A percentile compares a stretch with the other conserved stretches of the same genome.
Conservation (phyloP, 1,284 basidiomycete genomes). For the Ceratobasidium sp. region DNA sequence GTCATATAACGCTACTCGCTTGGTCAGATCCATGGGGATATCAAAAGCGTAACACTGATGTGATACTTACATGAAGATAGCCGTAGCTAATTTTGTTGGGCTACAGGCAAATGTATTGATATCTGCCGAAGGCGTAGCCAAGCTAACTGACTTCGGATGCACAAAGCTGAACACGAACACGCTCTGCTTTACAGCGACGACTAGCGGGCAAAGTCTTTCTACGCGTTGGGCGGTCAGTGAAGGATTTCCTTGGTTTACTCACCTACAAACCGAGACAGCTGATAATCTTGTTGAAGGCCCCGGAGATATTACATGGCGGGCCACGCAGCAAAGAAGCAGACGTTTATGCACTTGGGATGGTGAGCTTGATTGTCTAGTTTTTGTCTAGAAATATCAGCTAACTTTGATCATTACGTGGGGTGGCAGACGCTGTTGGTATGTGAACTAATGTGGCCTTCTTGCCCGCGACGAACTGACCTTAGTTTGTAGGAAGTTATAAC, state of each 20-base stretch:
- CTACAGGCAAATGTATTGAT: no score
- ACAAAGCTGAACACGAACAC: background rate
- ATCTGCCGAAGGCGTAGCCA: no score
- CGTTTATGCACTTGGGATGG: slow-evolving; percentile 26
- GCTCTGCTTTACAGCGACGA: background rate
- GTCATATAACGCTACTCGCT: background rate
- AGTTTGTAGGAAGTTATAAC: background rate
- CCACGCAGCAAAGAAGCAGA: slow-evolving; percentile 16
- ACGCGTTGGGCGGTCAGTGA: no score
- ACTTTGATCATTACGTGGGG: no score
- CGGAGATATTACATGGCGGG: no score
- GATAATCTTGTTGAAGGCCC: no score
- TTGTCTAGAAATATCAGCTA: no score
- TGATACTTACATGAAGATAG: background rate
- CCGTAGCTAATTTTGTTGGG: no score
- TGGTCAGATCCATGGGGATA: background rate
- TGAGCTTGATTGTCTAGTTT: background rate
- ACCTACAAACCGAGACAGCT: no score
- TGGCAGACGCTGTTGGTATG: slow-evolving; percentile 8
- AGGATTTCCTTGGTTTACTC: background rate
- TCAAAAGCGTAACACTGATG: background rate
- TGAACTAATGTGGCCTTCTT: no score
- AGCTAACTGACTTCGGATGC: no score
- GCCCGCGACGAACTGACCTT: no score
- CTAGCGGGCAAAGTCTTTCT: background rate